These are phyloP conservation scores for Paraphaeosphaeria minitans DNA, from an alignment of 2,329 filamentous ascomycete genomes.

Conservation along the genomic window DNA sequence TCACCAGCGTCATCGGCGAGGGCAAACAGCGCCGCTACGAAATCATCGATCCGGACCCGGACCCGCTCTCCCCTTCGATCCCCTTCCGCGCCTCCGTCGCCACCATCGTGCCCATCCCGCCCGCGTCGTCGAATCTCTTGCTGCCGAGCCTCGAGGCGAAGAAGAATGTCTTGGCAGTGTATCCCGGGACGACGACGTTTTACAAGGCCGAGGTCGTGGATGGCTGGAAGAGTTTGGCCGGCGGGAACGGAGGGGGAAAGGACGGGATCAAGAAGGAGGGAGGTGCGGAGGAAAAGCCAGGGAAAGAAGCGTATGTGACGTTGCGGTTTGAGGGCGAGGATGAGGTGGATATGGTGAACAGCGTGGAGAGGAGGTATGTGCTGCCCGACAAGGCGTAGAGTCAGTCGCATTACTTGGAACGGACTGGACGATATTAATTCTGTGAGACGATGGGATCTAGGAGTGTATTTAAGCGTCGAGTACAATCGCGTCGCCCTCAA, in stretches of 20 bases:
- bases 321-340: constrained; percentile 57
- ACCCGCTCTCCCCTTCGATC: constrained; percentile 43
- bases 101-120: constrained; percentile 53
- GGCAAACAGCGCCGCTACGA: constrained; percentile 60
- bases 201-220: constrained; percentile 58
- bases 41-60: constrained; percentile 57
- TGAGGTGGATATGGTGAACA: constrained; percentile 51
- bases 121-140: constrained; percentile 47
- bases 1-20: constrained; percentile 58
- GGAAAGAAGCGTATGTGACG: constrained; percentile 48
- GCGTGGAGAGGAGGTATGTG: constrained; percentile 58
- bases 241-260: constrained; percentile 27
- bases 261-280: constrained; percentile 42
- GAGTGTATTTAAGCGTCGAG: neutral
- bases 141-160: constrained; percentile 50
- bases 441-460: neutral
- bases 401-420: neutral
- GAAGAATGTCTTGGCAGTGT: constrained; percentile 55
- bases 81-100: constrained; percentile 55
- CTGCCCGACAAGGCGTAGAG: constrained; percentile 42
- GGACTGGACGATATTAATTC: neutral
- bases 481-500: too few relatives aligned
- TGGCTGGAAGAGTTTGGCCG: constrained; percentile 40
- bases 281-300: constrained; percentile 46
- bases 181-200: constrained; percentile 59